Base-by-base conservation (phyloP, 805 yeast genomes). In the Candida stauntonica region DNA sequence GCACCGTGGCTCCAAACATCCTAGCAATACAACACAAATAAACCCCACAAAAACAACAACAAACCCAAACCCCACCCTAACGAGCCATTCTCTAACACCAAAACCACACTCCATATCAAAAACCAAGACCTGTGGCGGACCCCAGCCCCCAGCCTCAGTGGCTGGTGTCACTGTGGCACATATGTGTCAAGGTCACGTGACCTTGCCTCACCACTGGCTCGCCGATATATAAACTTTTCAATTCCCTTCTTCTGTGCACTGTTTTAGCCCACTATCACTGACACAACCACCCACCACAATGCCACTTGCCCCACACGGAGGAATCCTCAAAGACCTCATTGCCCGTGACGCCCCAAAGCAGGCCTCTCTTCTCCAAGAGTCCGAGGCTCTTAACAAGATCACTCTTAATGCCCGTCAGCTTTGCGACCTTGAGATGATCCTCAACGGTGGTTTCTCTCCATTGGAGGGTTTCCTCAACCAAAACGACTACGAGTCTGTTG, bases 361-460 rank as follows among this genome's bases (percentile, higher is more conserved):
- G 50, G 58, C 58, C 5, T 67, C 72, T 36, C 70, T 89, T 30
- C 54, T 81, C 31, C 55, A 66, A 19, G 93, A 87, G 64, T 73
- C 81, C 15, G 65, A 68, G 23, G 58, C 65, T 33, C 48, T 67
- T 20, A 64, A 69, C 17, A 55, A 70, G n/a, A 61, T 75, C 35
- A 64, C 62, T 11, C 70, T 89, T 49, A 81, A 94, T 24, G 91
- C 79, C 46, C 82, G 98, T 61, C 97, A 89, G 62, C 70, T 89
- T 40, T 89, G 98, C 64, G 98, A 89, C 63, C 67, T 91, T 57
- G 98, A 89, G 67, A 72, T 91, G 62, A 86, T 89, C 57, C 67
- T 91, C 45, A 84, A 84, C 54, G 98, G 98, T 62, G 97, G 97
- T 5, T 89, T 89, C 62, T 87, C 96, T 28, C 98, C 87, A 37